These are phyloP conservation scores for Hansfordia pulvinata DNA, from an alignment of 2,329 filamentous ascomycete species.

Conservation along the genomic window DNA sequence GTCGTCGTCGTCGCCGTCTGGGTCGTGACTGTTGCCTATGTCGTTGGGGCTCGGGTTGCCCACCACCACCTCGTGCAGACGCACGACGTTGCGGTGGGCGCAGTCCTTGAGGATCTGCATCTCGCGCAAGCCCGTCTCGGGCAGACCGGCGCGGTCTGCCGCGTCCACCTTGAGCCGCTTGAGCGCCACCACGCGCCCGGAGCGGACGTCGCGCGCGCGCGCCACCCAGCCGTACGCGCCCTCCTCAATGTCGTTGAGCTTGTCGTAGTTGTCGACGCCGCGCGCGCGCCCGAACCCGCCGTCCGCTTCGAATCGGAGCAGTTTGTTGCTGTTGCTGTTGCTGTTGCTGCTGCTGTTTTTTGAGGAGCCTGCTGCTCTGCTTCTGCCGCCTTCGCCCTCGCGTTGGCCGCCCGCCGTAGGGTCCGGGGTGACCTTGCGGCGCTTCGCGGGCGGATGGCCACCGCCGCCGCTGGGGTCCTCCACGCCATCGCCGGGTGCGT, in stretches of 20 bases:
- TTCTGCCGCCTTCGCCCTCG: conserved; percentile 13
- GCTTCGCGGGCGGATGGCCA: conserved; percentile 42
- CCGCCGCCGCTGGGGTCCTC: conserved; percentile 13
- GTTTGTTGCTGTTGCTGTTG: conserved; percentile 19
- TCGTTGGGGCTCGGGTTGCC: too few species aligned
- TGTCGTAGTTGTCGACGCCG: conserved; percentile 78
- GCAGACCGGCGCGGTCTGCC: conserved; percentile 61
- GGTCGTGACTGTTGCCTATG: too few species aligned
- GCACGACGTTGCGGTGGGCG: conserved; percentile 70
- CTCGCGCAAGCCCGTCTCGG: conserved; percentile 84
- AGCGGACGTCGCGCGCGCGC: conserved; percentile 59
- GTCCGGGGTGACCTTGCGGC: conserved; percentile 42
- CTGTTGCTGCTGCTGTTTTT: conserved; percentile 6
- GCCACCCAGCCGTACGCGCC: conserved; percentile 94
- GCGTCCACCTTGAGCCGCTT: conserved; percentile 88
- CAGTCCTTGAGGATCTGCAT: conserved; percentile 82
- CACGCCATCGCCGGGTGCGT: conserved; percentile 14
- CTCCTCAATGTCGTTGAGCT: conserved; percentile 93
- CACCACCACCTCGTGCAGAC: conserved; percentile 71
- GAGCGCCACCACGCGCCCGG: conserved; percentile 73
- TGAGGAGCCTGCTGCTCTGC: too few species aligned
- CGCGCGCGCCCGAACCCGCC: conserved; percentile 56
- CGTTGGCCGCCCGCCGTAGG: not conserved
- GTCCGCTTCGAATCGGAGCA: conserved; percentile 61
- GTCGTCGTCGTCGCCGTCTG: too few species aligned